Evolutionary conservation across 768 basidiomycete genomes (phyloP).

Genomic region (Trametes maxima): DNA sequence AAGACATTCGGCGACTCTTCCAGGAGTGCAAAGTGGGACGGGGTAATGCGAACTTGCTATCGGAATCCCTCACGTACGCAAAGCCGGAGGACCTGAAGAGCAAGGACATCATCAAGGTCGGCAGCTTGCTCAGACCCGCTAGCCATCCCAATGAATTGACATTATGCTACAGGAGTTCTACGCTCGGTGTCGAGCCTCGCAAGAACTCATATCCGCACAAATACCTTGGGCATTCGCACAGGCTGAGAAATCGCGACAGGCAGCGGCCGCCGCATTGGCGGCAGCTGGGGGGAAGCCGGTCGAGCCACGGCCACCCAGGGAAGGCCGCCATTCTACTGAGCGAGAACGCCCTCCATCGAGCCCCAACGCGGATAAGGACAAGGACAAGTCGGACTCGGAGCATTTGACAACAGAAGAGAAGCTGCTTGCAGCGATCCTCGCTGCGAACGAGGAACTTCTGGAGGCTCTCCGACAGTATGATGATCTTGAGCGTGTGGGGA

Average conservation of each 20-base stretch:
- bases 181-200: conserved; percentile 73
- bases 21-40: conserved; percentile 85
- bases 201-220: conserved; percentile 83
- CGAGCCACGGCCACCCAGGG: conserved; percentile 2
- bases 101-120: conserved; percentile 67
- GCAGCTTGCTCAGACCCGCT: conserved; percentile 23
- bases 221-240: conserved; percentile 90
- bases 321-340: conserved; percentile 18
- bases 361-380: conserved; percentile 22
- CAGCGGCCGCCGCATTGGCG: background rate
- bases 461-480: conserved; percentile 75
- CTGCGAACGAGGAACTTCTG: conserved; percentile 70
- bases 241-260: conserved; percentile 66
- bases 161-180: conserved; percentile 74
- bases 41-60: conserved; percentile 77
- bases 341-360: conserved; percentile 14
- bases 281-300: background rate
- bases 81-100: conserved; percentile 68
- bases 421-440: conserved; percentile 71
- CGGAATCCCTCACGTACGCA: conserved; percentile 68
- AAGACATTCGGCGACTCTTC: conserved; percentile 81
- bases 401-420: conserved; percentile 73
- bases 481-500: conserved; percentile 68
- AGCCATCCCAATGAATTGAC: background rate
- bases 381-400: conserved; percentile 30